Percentiles rank a stretch among this genome's conserved stretches.
These are phyloP conservation scores for Phialophora macrospora DNA, from an alignment of 2,329 filamentous ascomycete species.

Conservation along the genomic window DNA sequence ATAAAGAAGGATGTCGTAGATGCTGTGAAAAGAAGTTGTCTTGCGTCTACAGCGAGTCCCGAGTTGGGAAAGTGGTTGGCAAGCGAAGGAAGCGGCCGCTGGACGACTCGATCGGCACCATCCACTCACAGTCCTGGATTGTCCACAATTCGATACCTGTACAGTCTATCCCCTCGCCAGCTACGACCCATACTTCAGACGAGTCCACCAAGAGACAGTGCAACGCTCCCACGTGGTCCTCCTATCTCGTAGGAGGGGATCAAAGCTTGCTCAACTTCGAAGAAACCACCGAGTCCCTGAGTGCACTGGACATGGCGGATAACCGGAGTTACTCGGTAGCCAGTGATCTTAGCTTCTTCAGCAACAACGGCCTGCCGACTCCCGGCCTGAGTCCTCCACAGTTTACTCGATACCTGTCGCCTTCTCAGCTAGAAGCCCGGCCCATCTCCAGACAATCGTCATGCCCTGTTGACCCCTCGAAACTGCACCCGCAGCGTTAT, in stretches of 20 bases:
- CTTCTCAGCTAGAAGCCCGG: conserved; percentile 31
- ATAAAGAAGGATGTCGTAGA: conserved; percentile 38
- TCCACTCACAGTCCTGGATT: conserved; percentile 32
- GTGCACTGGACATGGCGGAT: conserved; percentile 34
- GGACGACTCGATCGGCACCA: conserved; percentile 32
- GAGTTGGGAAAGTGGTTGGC: conserved; percentile 39
- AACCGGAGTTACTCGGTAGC: conserved; percentile 33
- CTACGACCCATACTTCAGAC: conserved; percentile 32
- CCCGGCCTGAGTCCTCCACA: conserved; percentile 37
- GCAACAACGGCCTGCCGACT: conserved; percentile 35
- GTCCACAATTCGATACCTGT: conserved; percentile 26
- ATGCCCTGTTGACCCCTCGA: conserved; percentile 15
- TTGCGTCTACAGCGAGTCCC: conserved; percentile 39
- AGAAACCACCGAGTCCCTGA: conserved; percentile 29
- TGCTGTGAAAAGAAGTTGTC: conserved; percentile 37
- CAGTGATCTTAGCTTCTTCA: conserved; percentile 33
- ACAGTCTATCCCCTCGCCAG: conserved; percentile 37
- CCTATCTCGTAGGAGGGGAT: conserved; percentile 30
- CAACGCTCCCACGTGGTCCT: conserved; percentile 29
- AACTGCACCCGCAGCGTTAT: conserved; percentile 19
- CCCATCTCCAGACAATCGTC: conserved; percentile 28
- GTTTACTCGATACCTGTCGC: conserved; percentile 34
- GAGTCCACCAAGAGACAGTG: conserved; percentile 28
- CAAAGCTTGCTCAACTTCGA: conserved; percentile 32
- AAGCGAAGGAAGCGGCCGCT: conserved; percentile 39